These are phyloP conservation scores for Macadamia integrifolia DNA, from an alignment of 164 flowering plant genomes.

Conservation along the genomic window DNA sequence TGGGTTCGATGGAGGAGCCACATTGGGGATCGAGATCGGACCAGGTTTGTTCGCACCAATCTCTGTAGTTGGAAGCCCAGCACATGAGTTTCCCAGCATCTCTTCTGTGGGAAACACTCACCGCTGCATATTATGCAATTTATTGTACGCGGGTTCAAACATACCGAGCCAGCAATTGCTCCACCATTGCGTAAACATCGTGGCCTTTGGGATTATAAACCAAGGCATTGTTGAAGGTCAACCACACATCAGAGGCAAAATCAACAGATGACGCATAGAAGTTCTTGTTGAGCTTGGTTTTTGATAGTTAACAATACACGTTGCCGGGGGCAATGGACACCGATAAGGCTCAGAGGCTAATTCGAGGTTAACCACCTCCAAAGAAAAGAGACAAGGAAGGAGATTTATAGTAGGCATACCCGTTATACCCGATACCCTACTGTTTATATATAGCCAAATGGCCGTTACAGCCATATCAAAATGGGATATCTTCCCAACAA, in stretches of 20 bases:
- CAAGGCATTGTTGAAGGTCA: conserved; percentile 78
- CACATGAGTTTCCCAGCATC: conserved; percentile 31
- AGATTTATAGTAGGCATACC: no score
- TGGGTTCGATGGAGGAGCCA: neutral
- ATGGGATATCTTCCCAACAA: no score
- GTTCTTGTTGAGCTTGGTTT: conserved; percentile 38
- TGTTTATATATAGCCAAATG: no score
- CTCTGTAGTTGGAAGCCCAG: conserved; percentile 16
- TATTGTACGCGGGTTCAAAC: conserved; percentile 21
- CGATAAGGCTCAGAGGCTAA: no score
- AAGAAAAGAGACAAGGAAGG: no score
- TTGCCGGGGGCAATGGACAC: no score
- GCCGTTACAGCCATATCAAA: conserved; percentile 1
- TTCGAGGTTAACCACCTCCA: no score
- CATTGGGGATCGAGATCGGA: neutral
- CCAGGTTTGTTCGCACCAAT: conserved; percentile 1
- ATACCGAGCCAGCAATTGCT: conserved; percentile 23
- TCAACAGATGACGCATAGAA: conserved; percentile 46
- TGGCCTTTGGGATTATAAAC: conserved; percentile 75
- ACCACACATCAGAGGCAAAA: conserved; percentile 67
- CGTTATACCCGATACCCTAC: no score
- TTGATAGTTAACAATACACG: conserved; percentile 1
- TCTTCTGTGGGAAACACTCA: conserved; percentile 10
- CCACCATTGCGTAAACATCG: conserved; percentile 52
- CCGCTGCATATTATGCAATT: conserved; percentile 12